Percentiles rank a stretch among this genome's conserved stretches.
These are phyloP conservation scores for Aspergillus ruber DNA, from an alignment of 2,329 filamentous ascomycete genomes.

Conservation along the genomic window DNA sequence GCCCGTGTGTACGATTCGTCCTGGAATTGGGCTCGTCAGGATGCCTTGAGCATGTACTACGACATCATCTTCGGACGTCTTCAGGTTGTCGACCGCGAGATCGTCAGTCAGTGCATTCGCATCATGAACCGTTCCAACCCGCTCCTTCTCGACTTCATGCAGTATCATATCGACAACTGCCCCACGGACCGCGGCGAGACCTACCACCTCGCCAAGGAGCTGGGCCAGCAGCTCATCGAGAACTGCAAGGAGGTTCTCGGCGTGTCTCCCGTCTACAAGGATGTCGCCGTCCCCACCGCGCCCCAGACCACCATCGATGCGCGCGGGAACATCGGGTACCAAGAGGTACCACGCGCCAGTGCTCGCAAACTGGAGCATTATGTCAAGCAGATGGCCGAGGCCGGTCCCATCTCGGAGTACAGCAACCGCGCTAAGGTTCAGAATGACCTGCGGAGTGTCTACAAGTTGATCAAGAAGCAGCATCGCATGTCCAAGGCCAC, in stretches of 20 bases:
- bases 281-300: conserved; percentile 85
- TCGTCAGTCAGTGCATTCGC: conserved; percentile 95
- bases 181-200: conserved; percentile 95
- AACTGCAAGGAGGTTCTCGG: conserved; percentile 93
- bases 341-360: conserved; percentile 77
- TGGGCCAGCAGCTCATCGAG: conserved; percentile 87
- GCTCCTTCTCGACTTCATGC: conserved; percentile 95
- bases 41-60: conserved; percentile 97
- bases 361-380: conserved; percentile 98
- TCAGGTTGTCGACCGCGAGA: conserved; percentile 89
- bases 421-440: conserved; percentile 98
- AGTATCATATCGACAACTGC: conserved; percentile 99
- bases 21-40: conserved; percentile 98
- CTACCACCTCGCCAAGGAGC: conserved; percentile 93
- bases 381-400: conserved; percentile 96
- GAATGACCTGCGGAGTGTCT: conserved; percentile 87
- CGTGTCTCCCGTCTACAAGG: conserved; percentile 85
- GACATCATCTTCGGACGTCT: conserved; percentile 97
- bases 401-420: conserved; percentile 97
- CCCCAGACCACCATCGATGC: conserved; percentile 89
- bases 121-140: conserved; percentile 99
- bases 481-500: conserved; percentile 96
- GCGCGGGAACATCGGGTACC: conserved; percentile 85
- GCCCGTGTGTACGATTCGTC: conserved; percentile 95
- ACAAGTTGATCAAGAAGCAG: conserved; percentile 97